A percentile compares a stretch with the other conserved stretches of the same genome.
These are phyloP conservation scores for Thermothelomyces thermophilus DNA, from an alignment of 2,329 filamentous ascomycete genomes.

Conservation along the genomic window DNA sequence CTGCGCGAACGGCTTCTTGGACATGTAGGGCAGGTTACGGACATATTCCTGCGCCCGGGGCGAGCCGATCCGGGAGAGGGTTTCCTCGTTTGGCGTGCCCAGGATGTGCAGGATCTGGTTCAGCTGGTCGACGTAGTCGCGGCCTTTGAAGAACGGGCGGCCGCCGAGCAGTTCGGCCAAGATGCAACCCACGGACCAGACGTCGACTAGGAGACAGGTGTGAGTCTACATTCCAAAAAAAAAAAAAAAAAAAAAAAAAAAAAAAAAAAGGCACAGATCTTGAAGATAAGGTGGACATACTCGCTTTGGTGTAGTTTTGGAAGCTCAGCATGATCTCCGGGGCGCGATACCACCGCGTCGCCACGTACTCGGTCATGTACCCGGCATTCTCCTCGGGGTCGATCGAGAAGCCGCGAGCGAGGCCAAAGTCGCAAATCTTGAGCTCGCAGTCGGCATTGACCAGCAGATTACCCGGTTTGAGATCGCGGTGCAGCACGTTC, in stretches of 20 bases:
- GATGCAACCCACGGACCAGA: constrained; percentile 98
- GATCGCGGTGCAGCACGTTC: constrained; percentile 91
- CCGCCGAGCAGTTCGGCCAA: constrained; percentile 92
- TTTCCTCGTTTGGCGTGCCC: constrained; percentile 93
- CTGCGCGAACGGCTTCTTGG: constrained; percentile 80
- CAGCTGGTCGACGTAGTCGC: constrained; percentile 97
- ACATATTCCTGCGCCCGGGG: constrained; percentile 97
- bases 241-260: background rate
- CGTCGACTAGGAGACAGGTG: constrained; percentile 65
- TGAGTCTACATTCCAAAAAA: too few species aligned
- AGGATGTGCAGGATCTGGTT: constrained; percentile 99
- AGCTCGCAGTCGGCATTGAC: constrained; percentile 99
- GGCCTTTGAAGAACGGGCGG: constrained; percentile 97
- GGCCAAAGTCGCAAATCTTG: constrained; percentile 97
- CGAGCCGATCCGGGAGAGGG: constrained; percentile 85
- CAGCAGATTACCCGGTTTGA: constrained; percentile 94
- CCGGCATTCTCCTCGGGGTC: constrained; percentile 97
- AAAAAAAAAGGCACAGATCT: too few species aligned
- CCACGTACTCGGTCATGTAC: constrained; percentile 99
- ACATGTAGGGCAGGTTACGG: constrained; percentile 89
- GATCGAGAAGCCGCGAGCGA: constrained; percentile 92
- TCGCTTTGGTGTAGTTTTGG: constrained; percentile 99
- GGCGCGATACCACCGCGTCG: constrained; percentile 89
- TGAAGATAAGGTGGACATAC: constrained; percentile 55
- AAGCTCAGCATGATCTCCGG: constrained; percentile 99